These are phyloP conservation scores for Trichoderma guizhouense DNA, from an alignment of 2,329 filamentous ascomycete genomes.

Conservation along the genomic window DNA sequence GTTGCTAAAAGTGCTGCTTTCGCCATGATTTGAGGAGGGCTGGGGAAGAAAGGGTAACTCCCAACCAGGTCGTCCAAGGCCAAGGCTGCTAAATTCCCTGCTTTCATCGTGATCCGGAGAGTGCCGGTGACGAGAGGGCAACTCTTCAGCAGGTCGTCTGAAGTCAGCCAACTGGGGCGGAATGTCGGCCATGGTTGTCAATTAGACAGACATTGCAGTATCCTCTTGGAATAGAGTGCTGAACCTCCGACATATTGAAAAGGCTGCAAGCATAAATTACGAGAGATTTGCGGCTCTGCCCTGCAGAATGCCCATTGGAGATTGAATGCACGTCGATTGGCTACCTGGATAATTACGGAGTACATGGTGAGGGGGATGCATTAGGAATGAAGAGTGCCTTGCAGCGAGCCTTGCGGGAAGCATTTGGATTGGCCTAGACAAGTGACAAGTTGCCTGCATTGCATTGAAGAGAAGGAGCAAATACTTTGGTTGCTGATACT, in stretches of 20 bases:
- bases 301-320: neutral
- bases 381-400: neutral
- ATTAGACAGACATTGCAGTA: neutral
- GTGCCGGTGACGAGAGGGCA: conserved; percentile 52
- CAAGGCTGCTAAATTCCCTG: no score
- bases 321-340: neutral
- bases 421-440: neutral
- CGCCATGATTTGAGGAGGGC: no score
- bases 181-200: neutral
- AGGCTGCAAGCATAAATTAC: neutral
- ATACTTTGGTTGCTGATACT: neutral
- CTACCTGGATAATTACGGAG: neutral
- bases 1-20: no score
- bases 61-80: neutral
- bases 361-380: neutral
- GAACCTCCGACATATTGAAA: accelerated
- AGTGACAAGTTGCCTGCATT: neutral
- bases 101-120: conserved; percentile 66
- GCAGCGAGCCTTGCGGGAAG: neutral
- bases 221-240: neutral
- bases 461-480: neutral
- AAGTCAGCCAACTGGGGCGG: neutral
- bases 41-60: conserved; percentile 22
- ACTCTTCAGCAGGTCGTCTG: neutral
- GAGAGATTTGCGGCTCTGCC: neutral